Evolutionary conservation across 345 rosid species (phyloP).

Genomic region (Nephelium lappaceum): DNA sequence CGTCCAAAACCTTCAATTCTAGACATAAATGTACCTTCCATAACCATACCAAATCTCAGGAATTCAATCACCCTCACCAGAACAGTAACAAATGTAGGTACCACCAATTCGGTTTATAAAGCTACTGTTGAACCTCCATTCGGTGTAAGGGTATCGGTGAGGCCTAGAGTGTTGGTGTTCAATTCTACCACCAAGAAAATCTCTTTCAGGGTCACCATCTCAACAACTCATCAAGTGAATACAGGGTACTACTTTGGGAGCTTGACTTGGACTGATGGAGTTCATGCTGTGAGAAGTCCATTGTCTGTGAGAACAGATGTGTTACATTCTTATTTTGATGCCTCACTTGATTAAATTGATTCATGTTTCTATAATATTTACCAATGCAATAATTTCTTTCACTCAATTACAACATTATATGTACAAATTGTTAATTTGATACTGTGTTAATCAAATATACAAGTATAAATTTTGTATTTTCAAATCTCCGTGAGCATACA

Average conservation of each 20-base stretch:
- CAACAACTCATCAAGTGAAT: constrained; percentile 15
- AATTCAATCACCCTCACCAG: constrained; percentile 38
- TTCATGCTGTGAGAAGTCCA: constrained; percentile 51
- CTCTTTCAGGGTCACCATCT: constrained; percentile 33
- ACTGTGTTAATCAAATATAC: too few relatives aligned
- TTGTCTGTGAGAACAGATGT: constrained; percentile 49
- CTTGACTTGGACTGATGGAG: constrained; percentile 59
- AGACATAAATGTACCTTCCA: constrained; percentile 64
- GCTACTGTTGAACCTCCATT: constrained; percentile 46
- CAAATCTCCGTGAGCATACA: too few relatives aligned
- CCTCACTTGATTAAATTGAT: background rate
- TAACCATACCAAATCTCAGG: constrained; percentile 58
- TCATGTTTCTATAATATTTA: background rate
- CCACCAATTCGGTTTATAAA: constrained; percentile 39
- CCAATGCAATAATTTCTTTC: background rate
- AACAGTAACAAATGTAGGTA: constrained; percentile 64
- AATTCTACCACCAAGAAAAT: constrained; percentile 21
- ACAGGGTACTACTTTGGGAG: constrained; percentile 66
- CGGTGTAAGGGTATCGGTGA: constrained; percentile 35
- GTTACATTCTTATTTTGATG: constrained; percentile 20
- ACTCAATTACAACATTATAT: background rate
- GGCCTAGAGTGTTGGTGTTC: constrained; percentile 41
- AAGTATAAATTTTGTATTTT: too few relatives aligned
- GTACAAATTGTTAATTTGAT: background rate
- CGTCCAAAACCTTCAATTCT: constrained; percentile 33